phyloP scores from a whole-genome alignment of 1,284 basidiomycete genomes.

The Ceratobasidium sp. region DNA sequence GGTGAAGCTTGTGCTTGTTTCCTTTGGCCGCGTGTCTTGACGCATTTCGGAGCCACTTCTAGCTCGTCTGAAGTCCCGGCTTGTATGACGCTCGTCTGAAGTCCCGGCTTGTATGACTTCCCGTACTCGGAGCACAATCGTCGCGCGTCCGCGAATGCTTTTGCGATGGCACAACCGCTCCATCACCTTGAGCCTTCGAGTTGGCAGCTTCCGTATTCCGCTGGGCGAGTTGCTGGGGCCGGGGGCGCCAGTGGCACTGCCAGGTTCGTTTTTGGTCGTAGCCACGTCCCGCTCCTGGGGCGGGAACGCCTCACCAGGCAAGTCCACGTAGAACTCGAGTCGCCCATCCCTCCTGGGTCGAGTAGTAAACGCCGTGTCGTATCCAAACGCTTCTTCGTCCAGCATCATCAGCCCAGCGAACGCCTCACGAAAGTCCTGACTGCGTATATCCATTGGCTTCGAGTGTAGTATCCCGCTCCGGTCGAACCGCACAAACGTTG shows the following conservation, averaged over 20 bases:
- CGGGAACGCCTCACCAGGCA: slow-evolving; percentile 13
- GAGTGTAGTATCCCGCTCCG: slow-evolving; percentile 24
- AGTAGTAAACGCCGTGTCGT: too few relatives aligned
- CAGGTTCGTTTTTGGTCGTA: background rate
- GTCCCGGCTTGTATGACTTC: background rate
- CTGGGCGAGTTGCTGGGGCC: background rate
- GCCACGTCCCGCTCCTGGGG: background rate
- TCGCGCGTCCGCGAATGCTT: slow-evolving; percentile 26
- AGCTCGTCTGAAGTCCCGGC: too few relatives aligned
- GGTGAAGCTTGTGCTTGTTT: too few relatives aligned
- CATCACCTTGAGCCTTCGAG: slow-evolving; percentile 30
- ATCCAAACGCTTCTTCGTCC: too few relatives aligned
- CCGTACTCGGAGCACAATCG: slow-evolving; percentile 23
- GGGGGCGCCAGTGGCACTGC: too few relatives aligned
- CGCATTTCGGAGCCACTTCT: too few relatives aligned
- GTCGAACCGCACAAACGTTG: slow-evolving; percentile 32
- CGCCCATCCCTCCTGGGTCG: background rate
- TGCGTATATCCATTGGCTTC: background rate
- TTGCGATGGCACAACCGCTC: slow-evolving; percentile 25
- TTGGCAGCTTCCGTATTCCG: background rate
- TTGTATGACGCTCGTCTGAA: background rate
- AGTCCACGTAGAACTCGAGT: slow-evolving; percentile 21
- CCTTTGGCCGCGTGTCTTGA: too few relatives aligned
- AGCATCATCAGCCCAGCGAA: too few relatives aligned
- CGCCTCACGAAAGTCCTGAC: background rate